Evolutionary conservation across 441 rosid species (phyloP).

Genomic region (Corymbia citriodora): DNA sequence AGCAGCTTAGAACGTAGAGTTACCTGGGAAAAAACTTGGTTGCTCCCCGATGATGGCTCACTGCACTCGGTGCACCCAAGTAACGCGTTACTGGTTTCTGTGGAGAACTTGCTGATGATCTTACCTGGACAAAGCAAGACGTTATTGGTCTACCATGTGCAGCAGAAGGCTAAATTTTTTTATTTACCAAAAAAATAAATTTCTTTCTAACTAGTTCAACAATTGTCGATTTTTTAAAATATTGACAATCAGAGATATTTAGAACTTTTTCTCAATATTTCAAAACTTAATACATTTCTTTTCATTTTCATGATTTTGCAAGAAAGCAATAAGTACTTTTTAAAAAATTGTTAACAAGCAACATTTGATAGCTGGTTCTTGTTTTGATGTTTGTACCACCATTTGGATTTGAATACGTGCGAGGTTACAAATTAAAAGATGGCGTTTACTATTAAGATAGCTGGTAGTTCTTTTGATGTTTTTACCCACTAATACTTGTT

Average conservation of each 20-base stretch:
- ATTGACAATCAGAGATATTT: neutral
- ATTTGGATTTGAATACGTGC: neutral
- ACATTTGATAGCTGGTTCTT: neutral
- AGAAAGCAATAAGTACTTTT: neutral
- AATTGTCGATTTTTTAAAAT: neutral
- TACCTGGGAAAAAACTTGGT: too few species aligned
- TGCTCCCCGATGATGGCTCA: too few species aligned
- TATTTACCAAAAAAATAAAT: too few species aligned
- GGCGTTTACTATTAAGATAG: neutral
- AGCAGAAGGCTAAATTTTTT: too few species aligned
- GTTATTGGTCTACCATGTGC: too few species aligned
- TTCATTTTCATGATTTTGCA: neutral
- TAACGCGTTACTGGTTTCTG: too few species aligned
- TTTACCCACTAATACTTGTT: neutral
- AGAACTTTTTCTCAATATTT: neutral
- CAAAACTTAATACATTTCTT: neutral
- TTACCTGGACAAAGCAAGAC: too few species aligned
- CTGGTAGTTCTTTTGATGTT: neutral
- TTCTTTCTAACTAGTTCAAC: too few species aligned
- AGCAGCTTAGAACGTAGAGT: too few species aligned
- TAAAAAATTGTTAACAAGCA: fast-evolving
- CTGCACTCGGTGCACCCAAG: too few species aligned
- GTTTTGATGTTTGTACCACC: neutral
- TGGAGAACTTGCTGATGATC: too few species aligned
- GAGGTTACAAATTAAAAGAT: neutral